These are phyloP conservation scores for Apiospora marii DNA, from an alignment of 2,329 filamentous ascomycete genomes.

Conservation along the genomic window DNA sequence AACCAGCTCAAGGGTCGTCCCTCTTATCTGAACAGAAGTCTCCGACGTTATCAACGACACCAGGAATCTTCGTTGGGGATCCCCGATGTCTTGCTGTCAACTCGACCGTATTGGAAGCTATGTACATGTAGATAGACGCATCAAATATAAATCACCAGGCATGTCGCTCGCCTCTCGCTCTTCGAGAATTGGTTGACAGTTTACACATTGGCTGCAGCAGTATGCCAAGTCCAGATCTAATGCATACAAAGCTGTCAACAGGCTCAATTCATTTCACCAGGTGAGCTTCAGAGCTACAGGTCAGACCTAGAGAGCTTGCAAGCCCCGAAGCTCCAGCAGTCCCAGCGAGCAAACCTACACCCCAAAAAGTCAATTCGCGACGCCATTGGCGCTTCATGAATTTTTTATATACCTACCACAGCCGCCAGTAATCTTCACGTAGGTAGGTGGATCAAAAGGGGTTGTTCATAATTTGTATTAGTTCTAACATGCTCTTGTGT, in stretches of 20 bases:
- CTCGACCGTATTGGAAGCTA: not conserved
- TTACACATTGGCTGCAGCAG: not conserved
- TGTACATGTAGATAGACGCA: not conserved
- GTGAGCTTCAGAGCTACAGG: not conserved
- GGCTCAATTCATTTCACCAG: not conserved
- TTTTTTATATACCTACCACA: not conserved
- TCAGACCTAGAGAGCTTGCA: not conserved
- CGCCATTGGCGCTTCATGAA: not conserved
- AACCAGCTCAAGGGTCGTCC: not conserved
- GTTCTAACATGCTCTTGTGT: constrained; percentile 18
- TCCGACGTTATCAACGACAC: not conserved
- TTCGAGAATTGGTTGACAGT: too few relatives aligned
- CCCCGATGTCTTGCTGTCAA: not conserved
- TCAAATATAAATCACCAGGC: not conserved
- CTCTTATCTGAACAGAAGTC: not conserved
- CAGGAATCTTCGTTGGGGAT: constrained; percentile 20
- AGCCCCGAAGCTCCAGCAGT: not conserved
- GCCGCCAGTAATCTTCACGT: not conserved
- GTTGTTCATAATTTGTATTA: constrained; percentile 16
- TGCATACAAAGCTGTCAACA: not conserved
- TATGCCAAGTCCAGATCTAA: not conserved
- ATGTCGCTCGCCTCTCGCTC: not conserved
- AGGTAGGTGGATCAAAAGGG: not conserved
- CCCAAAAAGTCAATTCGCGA: constrained; percentile 7
- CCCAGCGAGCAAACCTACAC: not conserved